Evolutionary conservation across 2,329 filamentous ascomycete species (phyloP).

Genomic region (Aspergillus tubingensis): DNA sequence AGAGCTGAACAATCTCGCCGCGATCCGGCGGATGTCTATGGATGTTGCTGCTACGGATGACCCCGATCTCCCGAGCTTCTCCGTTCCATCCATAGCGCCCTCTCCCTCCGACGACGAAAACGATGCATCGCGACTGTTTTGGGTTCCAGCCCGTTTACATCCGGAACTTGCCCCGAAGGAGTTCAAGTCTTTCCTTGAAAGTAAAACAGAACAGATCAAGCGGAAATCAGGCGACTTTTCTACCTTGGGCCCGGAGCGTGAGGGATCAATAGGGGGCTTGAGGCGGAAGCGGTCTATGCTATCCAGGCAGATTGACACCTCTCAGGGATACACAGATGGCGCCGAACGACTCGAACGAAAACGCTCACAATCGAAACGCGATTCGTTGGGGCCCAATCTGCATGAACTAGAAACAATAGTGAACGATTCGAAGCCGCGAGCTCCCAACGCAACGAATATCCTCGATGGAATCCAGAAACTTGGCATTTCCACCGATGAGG

Average conservation of each 20-base stretch:
- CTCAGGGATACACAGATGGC: constrained; percentile 75
- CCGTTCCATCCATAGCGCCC: constrained; percentile 46
- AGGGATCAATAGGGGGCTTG: constrained; percentile 61
- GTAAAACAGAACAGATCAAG: constrained; percentile 85
- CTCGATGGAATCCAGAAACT: constrained; percentile 45
- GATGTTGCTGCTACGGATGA: constrained; percentile 71
- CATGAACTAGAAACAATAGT: constrained; percentile 76
- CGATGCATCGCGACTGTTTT: constrained; percentile 84
- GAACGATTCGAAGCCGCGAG: constrained; percentile 71
- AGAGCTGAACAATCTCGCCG: constrained; percentile 89
- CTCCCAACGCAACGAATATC: constrained; percentile 65
- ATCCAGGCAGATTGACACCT: constrained; percentile 83
- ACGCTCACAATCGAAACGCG: constrained; percentile 60
- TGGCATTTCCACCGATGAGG: constrained; percentile 57
- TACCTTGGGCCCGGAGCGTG: constrained; percentile 55
- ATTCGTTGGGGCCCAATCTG: constrained; percentile 64
- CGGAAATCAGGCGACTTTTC: constrained; percentile 74
- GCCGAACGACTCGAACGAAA: constrained; percentile 77
- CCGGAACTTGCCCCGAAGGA: constrained; percentile 93
- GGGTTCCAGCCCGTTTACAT: constrained; percentile 93
- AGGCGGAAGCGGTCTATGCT: constrained; percentile 93
- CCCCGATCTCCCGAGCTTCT: constrained; percentile 51
- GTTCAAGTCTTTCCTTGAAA: constrained; percentile 95
- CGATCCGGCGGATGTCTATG: constrained; percentile 91
- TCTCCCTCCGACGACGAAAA: constrained; percentile 67